These are phyloP conservation scores for Amphirosellinia nigrospora DNA, from an alignment of 495 filamentous ascomycete genomes.

Conservation along the genomic window DNA sequence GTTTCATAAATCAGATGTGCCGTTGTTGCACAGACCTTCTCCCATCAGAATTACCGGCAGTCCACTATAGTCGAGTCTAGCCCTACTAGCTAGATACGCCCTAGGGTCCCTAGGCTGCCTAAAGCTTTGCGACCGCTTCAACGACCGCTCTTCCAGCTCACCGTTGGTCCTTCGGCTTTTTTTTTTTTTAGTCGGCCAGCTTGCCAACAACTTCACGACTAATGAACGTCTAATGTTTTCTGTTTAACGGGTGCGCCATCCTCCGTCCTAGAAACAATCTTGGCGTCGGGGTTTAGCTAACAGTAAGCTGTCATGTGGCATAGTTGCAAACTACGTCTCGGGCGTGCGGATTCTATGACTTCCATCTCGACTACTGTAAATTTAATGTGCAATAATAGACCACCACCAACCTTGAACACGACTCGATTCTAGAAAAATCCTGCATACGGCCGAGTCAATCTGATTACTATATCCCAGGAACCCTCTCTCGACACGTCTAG, in stretches of 20 bases:
- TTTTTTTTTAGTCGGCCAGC: background rate
- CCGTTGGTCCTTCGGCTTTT: background rate
- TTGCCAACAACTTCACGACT: conserved; percentile 7
- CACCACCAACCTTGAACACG: background rate
- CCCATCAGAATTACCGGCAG: conserved; percentile 18
- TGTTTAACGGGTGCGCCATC: conserved; percentile 15
- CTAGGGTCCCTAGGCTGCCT: background rate
- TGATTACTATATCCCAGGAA: conserved; percentile 1
- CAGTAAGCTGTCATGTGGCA: background rate
- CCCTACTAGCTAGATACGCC: background rate
- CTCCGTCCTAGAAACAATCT: background rate
- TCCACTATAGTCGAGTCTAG: conserved; percentile 2
- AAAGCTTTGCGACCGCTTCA: conserved; percentile 15
- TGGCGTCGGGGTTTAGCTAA: background rate
- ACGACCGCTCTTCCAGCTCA: conserved; percentile 1
- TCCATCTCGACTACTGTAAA: conserved; percentile 17
- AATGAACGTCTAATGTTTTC: conserved; percentile 17
- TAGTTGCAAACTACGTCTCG: conserved; percentile 11
- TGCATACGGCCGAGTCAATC: conserved; percentile 1
- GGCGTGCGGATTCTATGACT: conserved; percentile 8
- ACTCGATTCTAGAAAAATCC: conserved; percentile 1
- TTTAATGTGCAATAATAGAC: conserved; percentile 26
- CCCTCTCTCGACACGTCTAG: conserved; percentile 3
- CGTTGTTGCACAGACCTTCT: conserved; percentile 21
- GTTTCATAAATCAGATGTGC: conserved; percentile 20